Conservation (phyloP, 306 rosid species). For the Fragaria iinumae region DNA sequence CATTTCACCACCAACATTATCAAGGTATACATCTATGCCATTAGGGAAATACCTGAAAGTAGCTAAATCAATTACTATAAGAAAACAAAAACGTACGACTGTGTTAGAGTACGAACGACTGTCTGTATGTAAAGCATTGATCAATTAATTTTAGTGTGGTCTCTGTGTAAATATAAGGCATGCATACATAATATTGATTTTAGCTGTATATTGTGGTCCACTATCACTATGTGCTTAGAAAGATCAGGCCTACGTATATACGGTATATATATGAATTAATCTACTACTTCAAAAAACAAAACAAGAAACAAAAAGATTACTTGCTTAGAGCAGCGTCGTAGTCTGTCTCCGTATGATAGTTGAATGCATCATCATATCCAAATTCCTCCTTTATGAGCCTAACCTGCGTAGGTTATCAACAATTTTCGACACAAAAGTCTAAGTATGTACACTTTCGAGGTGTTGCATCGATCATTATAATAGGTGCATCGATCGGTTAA, state of each 20-base stretch:
- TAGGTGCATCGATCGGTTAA: too few species aligned
- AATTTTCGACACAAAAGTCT: not conserved
- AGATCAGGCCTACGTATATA: not conserved
- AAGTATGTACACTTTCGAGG: too few species aligned
- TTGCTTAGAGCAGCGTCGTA: slow-evolving; percentile 55
- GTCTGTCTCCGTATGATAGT: slow-evolving; percentile 56
- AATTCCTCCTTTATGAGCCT: slow-evolving; percentile 57
- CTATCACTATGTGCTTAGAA: not conserved
- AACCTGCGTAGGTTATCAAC: not conserved
- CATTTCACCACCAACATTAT: slow-evolving; percentile 69
- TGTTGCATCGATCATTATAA: too few species aligned
- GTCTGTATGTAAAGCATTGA: not conserved
- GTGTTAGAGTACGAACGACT: not conserved
- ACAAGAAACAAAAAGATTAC: slow-evolving; percentile 3
- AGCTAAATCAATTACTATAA: not conserved
- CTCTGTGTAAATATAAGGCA: too few species aligned
- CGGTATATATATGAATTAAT: not conserved
- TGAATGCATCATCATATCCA: slow-evolving; percentile 71
- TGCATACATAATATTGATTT: too few species aligned
- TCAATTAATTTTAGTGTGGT: not conserved
- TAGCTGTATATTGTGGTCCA: too few species aligned
- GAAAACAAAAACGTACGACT: not conserved
- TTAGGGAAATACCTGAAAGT: slow-evolving; percentile 48
- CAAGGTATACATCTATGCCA: slow-evolving; percentile 65
- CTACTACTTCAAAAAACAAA: not conserved